Evolutionary conservation across 345 rosid species (phyloP).

Genomic region (Bretschneidera sinensis): DNA sequence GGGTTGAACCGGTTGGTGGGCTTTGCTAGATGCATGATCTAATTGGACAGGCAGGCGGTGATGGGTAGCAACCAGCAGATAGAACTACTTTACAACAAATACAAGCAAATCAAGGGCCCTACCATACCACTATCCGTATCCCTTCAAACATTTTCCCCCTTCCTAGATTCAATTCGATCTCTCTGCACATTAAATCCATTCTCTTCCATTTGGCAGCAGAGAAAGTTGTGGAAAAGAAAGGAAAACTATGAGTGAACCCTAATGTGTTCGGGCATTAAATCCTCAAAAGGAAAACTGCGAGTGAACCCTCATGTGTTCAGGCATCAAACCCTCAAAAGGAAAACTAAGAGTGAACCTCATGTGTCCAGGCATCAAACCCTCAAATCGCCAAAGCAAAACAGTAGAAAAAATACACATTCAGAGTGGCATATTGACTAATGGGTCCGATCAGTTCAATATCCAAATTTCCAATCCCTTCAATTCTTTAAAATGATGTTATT

Average conservation of each 20-base stretch:
- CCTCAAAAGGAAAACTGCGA: too few relatives aligned
- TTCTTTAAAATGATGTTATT: too few relatives aligned
- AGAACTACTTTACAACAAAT: constrained; percentile 30
- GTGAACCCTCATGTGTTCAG: background rate
- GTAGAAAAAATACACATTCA: background rate
- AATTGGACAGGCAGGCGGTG: constrained; percentile 22
- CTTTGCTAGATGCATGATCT: constrained; percentile 2
- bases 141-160: background rate
- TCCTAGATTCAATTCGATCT: background rate
- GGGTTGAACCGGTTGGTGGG: constrained; percentile 27
- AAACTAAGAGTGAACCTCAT: too few relatives aligned
- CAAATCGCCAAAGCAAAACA: background rate
- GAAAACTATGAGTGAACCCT: background rate
- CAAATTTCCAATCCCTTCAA: too few relatives aligned
- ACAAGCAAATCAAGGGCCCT: constrained; percentile 19
- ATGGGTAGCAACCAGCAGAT: constrained; percentile 19
- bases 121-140: background rate
- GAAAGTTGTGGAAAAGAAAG: background rate
- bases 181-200: background rate
- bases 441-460: too few relatives aligned
- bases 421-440: background rate
- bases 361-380: too few relatives aligned
- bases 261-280: background rate
- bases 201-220: background rate
- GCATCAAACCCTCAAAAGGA: too few relatives aligned